These are phyloP conservation scores for Ziziphus jujuba DNA, from an alignment of 306 rosid genomes.

Conservation along the genomic window DNA sequence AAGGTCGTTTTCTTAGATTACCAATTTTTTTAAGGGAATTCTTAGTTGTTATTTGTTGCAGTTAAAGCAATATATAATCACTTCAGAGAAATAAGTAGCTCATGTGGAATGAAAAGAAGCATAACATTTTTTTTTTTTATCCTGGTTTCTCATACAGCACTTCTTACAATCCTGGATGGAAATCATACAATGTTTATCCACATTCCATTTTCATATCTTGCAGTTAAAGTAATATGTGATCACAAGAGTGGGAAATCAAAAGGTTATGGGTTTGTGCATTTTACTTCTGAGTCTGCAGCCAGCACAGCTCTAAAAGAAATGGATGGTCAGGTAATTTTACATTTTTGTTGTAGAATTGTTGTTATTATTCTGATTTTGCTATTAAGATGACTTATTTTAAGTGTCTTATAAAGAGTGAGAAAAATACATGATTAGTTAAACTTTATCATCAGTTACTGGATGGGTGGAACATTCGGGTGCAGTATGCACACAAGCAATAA, in stretches of 20 bases:
- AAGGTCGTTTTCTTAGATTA: not conserved
- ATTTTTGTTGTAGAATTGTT: too few relatives aligned
- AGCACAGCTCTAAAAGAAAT: conserved; percentile 46
- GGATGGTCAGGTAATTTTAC: conserved; percentile 45
- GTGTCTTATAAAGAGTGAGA: not conserved
- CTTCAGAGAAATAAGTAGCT: not conserved
- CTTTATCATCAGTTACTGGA: conserved; percentile 43
- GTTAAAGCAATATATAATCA: not conserved
- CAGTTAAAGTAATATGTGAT: conserved; percentile 68
- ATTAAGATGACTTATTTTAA: not conserved
- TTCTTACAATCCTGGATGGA: too few relatives aligned
- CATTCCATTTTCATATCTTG: not conserved
- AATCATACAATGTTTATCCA: too few relatives aligned
- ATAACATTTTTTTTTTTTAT: too few relatives aligned
- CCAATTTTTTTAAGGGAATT: not conserved
- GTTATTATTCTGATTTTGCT: not conserved
- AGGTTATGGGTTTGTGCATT: conserved; percentile 63
- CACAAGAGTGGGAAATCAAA: conserved; percentile 60
- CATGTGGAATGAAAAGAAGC: too few relatives aligned
- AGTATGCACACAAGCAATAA: conserved; percentile 38
- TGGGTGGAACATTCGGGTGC: conserved; percentile 57
- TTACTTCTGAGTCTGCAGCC: conserved; percentile 53
- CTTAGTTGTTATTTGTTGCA: not conserved
- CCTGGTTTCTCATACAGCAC: too few relatives aligned
- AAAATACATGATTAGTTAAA: not conserved